Evolutionary conservation across 2,329 filamentous ascomycete genomes (phyloP), one percentile per base, ranked within the genome.

Genomic region (Phoma sp.): DNA sequence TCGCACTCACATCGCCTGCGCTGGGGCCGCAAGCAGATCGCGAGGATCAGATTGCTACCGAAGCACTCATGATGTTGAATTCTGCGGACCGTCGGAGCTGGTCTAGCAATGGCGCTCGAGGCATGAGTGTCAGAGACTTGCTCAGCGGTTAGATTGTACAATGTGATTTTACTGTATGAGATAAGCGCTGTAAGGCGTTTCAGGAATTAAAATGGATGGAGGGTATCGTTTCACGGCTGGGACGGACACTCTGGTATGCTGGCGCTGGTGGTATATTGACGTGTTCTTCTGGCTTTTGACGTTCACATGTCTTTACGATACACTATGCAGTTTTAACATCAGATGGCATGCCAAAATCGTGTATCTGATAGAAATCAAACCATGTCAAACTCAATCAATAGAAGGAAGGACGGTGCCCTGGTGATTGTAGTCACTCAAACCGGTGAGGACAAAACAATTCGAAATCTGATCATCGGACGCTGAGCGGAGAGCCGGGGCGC

Each of bases 41-140:
- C 7, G 72, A 78, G 27, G 79, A 82, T 38, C 88, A 92, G 57
- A 91, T 95, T 72, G 93, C 91, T 1, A 95, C 91, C 7, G 88
- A 91, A 10, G 93, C 92, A 3, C 74, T 96, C 63, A 75, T 96
- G 71, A 96, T 96, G 92, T 79, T 97, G 55, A 96, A 93, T 62
- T 86, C 82, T 48, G 47, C 53, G n/a, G 91, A 95, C 71, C 84
- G 90, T 36, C 82, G 90, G 32, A 76, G 68, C 50, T 79, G 78
- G 77, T 68, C 61, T 55, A 63, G 66, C 7, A 61, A 53, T 6
- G 61, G 64, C 46, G 71, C 64, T 18, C 60, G 74, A 24, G 73
- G 73, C 8, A 79, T 80, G 77, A 80, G 78, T 53, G 79, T 80
- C 7, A 73, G 71, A 52, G 79, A 80, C 61, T 58, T 80, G 40